Base-by-base conservation (phyloP, 164 flowering plant genomes). In the Berberis vulgaris region DNA sequence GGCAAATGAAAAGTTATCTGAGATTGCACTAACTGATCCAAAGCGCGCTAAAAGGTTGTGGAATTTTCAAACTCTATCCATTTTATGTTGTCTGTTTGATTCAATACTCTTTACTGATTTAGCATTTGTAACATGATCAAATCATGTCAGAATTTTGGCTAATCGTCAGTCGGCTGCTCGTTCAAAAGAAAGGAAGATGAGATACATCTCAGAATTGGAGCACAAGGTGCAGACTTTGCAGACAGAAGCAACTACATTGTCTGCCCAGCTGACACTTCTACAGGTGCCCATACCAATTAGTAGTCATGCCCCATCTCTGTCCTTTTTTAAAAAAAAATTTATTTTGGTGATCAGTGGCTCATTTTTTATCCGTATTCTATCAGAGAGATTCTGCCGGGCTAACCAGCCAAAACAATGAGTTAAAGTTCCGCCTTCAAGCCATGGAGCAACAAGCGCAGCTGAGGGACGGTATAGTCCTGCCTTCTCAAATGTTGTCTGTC, bases 101-200 rank as follows among this genome's bases (percentile, higher is more conserved):
- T 1, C 2, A 5, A 45, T 3, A 41, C 38, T 2, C 41, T 56
- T 42, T 2, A 13, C 41, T 60, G 57, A 57, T 5, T 58, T 43
- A 26, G n/a, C 50, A 59, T 42, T 50, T 26, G 1, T 38, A 66
- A 40, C 91, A 84, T 68, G 87, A 6, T 26, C 45, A 43, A 38
- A 44, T 41, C 46, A 44, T 70, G 41, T 26, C 67, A 95, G 99
- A 82, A 95, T 95, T 67, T 83, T 95, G 81, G 99, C 99, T 50
- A 95, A 95, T 74, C 91, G 99, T 41, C 97, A 87, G 60, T 94
- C 99, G n/a, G 99, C 99, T 78, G 99, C 97, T 47, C 93, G 99
- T 47, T 94, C 99, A 43, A 94, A 94, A 71, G 99, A 94, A 70
- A 71, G 99, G 55, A 94, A 94, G 78, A 89, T 87, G 96, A 80